These are phyloP conservation scores for Rhizopogon vulgaris DNA, from an alignment of 768 basidiomycete genomes.

Conservation along the genomic window DNA sequence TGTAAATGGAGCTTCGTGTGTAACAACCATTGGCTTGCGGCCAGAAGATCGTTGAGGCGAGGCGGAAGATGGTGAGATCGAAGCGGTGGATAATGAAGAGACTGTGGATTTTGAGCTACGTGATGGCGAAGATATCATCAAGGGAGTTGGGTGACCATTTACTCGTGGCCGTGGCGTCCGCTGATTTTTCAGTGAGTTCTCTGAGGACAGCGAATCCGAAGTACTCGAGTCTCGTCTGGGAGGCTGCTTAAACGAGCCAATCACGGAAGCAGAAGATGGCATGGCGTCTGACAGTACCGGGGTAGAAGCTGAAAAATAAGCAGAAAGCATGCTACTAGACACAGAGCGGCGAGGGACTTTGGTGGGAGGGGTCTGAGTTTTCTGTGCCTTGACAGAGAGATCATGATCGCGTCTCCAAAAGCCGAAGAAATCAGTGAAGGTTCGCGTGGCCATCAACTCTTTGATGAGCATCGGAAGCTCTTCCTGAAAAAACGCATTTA, in stretches of 20 bases:
- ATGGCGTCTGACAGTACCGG: constrained; percentile 6
- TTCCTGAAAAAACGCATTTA: constrained; percentile 52
- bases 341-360: constrained; percentile 36
- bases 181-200: constrained; percentile 6
- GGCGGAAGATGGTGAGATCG: constrained; percentile 16
- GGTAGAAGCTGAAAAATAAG: constrained; percentile 45
- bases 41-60: constrained; percentile 10
- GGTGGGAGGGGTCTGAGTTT: constrained; percentile 11
- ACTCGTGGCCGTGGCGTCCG: constrained; percentile 5
- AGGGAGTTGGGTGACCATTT: constrained; percentile 4
- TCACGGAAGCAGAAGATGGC: constrained; percentile 8
- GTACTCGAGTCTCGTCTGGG: constrained; percentile 1
- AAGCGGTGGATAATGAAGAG: constrained; percentile 21
- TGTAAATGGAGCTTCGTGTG: constrained; percentile 17
- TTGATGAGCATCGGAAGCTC: constrained; percentile 59
- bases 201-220: constrained; percentile 23
- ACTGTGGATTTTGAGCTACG: constrained; percentile 16
- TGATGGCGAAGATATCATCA: constrained; percentile 7
- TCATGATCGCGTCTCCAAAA: constrained; percentile 73
- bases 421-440: constrained; percentile 73
- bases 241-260: constrained; percentile 2
- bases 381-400: constrained; percentile 37
- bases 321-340: constrained; percentile 49
- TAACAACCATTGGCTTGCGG: constrained; percentile 16
- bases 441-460: constrained; percentile 53